These are phyloP conservation scores for Talaromyces sp. DNA, from an alignment of 2,329 filamentous ascomycete species.

Conservation along the genomic window DNA sequence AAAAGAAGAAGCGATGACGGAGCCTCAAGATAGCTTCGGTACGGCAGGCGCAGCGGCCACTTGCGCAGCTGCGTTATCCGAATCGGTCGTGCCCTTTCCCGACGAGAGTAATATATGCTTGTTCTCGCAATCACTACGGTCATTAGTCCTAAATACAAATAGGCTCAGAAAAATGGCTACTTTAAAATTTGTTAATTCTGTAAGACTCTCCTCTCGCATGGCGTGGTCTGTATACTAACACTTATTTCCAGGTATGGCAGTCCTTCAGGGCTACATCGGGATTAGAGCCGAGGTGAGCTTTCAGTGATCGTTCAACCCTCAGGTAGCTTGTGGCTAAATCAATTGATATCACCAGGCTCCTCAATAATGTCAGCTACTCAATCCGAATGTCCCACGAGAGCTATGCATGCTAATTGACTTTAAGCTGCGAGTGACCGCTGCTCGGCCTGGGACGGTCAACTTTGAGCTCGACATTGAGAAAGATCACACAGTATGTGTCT, in stretches of 20 bases:
- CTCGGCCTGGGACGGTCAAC: slow-evolving; percentile 55
- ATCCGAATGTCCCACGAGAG: neutral
- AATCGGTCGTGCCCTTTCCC: neutral
- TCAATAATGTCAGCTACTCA: slow-evolving; percentile 34
- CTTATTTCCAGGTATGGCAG: slow-evolving; percentile 61
- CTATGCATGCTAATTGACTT: neutral
- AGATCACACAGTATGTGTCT: slow-evolving; percentile 53
- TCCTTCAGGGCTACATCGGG: slow-evolving; percentile 83
- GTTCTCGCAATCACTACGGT: neutral
- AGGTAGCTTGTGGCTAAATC: neutral
- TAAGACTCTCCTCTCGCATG: slow-evolving; percentile 29
- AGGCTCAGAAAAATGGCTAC: slow-evolving; percentile 40
- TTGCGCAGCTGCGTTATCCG: neutral
- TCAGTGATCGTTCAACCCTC: neutral
- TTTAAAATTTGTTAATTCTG: slow-evolving; percentile 59
- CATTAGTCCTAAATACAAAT: neutral
- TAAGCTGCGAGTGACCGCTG: slow-evolving; percentile 56
- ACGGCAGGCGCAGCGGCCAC: slow-evolving; percentile 3
- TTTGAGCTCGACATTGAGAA: slow-evolving; percentile 61
- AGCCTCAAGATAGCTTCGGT: neutral
- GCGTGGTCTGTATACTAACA: neutral
- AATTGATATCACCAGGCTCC: slow-evolving; percentile 17
- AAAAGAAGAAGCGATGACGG: neutral
- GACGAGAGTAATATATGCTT: neutral
- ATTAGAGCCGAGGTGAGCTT: slow-evolving; percentile 72